Evolutionary conservation across 129 eudicot species (phyloP).

Genomic region (Centrapalus pauciflorus): DNA sequence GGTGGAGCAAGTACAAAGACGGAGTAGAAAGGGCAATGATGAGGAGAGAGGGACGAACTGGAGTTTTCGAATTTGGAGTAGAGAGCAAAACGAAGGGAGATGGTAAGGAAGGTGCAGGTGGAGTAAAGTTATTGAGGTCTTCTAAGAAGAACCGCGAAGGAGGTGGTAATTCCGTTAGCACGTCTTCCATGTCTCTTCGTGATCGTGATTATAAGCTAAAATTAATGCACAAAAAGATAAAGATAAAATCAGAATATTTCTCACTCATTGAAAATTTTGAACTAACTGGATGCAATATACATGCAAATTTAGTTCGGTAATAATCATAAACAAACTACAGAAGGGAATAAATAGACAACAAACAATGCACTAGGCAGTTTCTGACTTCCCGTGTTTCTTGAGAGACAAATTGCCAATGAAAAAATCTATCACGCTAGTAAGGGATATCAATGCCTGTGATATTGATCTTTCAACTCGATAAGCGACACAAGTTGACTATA

Average conservation of each 20-base stretch:
- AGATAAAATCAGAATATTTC: conserved; percentile 2
- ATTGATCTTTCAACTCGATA: too few species aligned
- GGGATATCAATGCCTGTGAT: too few species aligned
- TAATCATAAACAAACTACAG: neutral
- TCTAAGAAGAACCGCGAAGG: conserved; percentile 91
- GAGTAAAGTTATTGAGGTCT: conserved; percentile 89
- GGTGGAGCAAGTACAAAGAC: conserved; percentile 64
- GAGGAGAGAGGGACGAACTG: conserved; percentile 66
- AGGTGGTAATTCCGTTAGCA: conserved; percentile 85
- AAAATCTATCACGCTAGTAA: too few species aligned
- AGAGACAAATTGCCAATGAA: too few species aligned
- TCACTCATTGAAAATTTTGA: too few species aligned
- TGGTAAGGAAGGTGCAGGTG: conserved; percentile 73
- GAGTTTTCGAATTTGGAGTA: conserved; percentile 32
- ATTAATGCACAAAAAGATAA: conserved; percentile 6
- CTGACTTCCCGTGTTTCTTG: too few species aligned
- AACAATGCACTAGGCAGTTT: too few species aligned
- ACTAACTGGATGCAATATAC: too few species aligned
- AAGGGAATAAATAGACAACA: neutral
- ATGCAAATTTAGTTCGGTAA: too few species aligned
- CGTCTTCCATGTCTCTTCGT: conserved; percentile 66
- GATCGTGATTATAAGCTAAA: conserved; percentile 3
- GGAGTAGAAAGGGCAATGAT: conserved; percentile 80
- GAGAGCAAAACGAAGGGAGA: conserved; percentile 64
- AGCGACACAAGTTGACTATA: too few species aligned